These are phyloP conservation scores for Suillus spraguei DNA, from an alignment of 768 basidiomycete genomes.

Conservation along the genomic window DNA sequence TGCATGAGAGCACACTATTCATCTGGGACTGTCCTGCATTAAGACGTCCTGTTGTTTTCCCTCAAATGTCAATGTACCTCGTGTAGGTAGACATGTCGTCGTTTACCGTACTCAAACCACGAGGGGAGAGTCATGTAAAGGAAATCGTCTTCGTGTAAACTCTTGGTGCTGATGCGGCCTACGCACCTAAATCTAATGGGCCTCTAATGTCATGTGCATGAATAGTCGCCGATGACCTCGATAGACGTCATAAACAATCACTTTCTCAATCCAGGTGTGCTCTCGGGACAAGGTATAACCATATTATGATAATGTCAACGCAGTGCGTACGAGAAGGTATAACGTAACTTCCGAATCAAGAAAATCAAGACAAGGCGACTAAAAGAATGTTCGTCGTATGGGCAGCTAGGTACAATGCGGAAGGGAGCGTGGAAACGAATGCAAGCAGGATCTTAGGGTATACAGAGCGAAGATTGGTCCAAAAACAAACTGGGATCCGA, in stretches of 20 bases:
- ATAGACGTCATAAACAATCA: background rate
- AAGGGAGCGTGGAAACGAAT: slow-evolving; percentile 19
- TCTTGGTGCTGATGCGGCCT: background rate
- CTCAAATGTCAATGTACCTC: too few relatives aligned
- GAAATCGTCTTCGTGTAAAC: background rate
- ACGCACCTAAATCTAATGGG: background rate
- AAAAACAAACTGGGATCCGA: background rate
- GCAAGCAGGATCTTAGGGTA: slow-evolving; percentile 26
- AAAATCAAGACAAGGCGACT: slow-evolving; percentile 17
- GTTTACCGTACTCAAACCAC: too few relatives aligned
- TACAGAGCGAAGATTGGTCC: slow-evolving; percentile 17
- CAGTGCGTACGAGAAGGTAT: slow-evolving; percentile 14
- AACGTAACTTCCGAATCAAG: slow-evolving; percentile 18
- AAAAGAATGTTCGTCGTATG: slow-evolving; percentile 28
- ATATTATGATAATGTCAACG: slow-evolving; percentile 11
- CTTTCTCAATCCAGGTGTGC: background rate
- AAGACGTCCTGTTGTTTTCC: too few relatives aligned
- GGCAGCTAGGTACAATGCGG: slow-evolving; percentile 10
- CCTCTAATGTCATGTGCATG: background rate
- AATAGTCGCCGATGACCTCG: background rate
- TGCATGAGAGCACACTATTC: too few relatives aligned
- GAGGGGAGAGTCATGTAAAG: too few relatives aligned
- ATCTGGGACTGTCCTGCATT: too few relatives aligned
- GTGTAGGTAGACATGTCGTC: too few relatives aligned
- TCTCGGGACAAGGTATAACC: background rate